These are phyloP conservation scores for Suillus discolor DNA, from an alignment of 768 basidiomycete species.

Conservation along the genomic window DNA sequence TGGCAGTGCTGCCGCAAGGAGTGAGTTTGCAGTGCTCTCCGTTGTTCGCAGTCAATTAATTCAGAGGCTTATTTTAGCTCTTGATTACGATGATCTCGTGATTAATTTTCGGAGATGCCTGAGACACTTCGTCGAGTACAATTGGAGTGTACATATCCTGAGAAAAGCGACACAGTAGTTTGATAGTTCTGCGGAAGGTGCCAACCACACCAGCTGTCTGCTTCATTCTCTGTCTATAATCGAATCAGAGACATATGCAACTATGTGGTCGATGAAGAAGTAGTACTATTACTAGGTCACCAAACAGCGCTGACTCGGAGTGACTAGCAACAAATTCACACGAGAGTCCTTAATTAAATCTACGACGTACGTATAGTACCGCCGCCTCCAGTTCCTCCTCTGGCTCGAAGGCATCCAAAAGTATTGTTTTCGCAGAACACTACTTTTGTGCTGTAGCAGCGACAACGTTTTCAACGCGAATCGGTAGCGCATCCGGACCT, in stretches of 20 bases:
- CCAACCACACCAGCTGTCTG: background rate
- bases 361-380: conserved; percentile 11
- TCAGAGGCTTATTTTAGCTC: too few species aligned
- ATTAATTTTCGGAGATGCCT: too few species aligned
- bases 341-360: conserved; percentile 20
- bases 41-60: too few species aligned
- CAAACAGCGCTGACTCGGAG: too few species aligned
- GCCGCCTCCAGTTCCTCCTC: conserved; percentile 23
- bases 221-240: background rate
- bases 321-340: background rate
- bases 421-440: conserved; percentile 52
- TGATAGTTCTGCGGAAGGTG: background rate
- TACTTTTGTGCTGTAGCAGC: conserved; percentile 67
- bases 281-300: background rate
- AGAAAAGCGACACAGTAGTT: background rate
- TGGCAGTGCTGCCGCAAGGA: too few species aligned
- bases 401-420: conserved; percentile 52
- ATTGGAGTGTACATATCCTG: too few species aligned
- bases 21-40: too few species aligned
- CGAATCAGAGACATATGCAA: background rate
- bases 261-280: background rate
- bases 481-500: conserved; percentile 78
- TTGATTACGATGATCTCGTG: too few species aligned
- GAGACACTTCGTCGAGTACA: too few species aligned
- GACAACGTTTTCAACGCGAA: conserved; percentile 74